These are phyloP conservation scores for Naematelia aurantialba DNA, from an alignment of 768 basidiomycete species.

Conservation along the genomic window DNA sequence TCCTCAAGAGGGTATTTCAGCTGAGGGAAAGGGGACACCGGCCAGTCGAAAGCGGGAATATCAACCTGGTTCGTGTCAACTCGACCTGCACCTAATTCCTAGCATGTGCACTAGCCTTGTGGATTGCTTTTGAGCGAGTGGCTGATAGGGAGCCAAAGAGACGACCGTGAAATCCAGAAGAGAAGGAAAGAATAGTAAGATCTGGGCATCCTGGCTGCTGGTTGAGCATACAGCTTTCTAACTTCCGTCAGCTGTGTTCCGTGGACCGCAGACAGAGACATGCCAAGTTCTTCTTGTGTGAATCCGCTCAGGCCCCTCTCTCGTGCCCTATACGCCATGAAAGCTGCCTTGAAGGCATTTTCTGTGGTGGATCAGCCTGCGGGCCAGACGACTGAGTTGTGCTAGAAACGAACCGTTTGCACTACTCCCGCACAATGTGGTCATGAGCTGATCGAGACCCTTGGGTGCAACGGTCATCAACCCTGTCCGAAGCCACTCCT, in stretches of 20 bases:
- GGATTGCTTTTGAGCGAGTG: conserved; percentile 53
- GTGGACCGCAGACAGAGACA: not conserved
- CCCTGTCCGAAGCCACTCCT: conserved; percentile 24
- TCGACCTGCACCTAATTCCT: not conserved
- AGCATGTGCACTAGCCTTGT: conserved; percentile 39
- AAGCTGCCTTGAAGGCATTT: conserved; percentile 53
- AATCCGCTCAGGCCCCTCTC: conserved; percentile 14
- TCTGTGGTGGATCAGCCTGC: conserved; percentile 37
- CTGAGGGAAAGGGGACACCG: conserved; percentile 51
- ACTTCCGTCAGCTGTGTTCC: conserved; percentile 1
- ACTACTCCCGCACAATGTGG: conserved; percentile 38
- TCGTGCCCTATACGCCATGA: conserved; percentile 48
- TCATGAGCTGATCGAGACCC: conserved; percentile 51
- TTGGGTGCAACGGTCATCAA: conserved; percentile 52
- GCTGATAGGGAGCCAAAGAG: conserved; percentile 52
- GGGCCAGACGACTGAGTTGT: not conserved
- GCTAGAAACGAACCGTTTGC: conserved; percentile 26
- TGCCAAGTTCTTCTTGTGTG: conserved; percentile 17
- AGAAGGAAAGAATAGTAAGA: conserved; percentile 51
- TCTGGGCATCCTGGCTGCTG: conserved; percentile 51
- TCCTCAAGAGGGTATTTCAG: conserved; percentile 53
- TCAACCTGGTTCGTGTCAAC: conserved; percentile 39
- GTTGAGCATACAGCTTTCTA: conserved; percentile 51
- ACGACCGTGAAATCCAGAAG: conserved; percentile 53
- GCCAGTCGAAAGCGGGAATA: conserved; percentile 55